Base-by-base conservation (phyloP, 2,329 filamentous ascomycete genomes). In the Pseudomassariella vexata region DNA sequence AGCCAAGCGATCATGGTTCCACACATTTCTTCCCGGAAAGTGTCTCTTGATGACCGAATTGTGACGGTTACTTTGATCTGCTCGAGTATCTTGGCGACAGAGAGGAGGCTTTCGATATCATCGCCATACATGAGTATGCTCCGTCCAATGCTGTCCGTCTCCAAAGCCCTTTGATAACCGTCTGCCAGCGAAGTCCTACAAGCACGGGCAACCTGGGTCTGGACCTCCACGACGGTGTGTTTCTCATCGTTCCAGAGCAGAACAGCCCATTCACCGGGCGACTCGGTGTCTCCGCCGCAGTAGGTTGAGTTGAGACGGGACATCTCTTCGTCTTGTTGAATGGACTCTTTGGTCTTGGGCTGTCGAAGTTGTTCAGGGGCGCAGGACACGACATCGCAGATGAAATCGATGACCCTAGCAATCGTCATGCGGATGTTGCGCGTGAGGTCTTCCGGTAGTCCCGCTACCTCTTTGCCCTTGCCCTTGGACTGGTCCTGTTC, bases 221-320 rank as follows among this genome's bases (percentile, higher is more conserved):
- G 73, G 5, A 98, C 90, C 55, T 98, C 92, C 28, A 80, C 76
- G 25, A 96, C 82, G 0, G 92, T 98, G 55, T 98, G 92, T 59
- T 98, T 98, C 62, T 98, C 92, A 44, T 98, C 92, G 48, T 98
- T 98, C 92, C 92, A 98, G 5, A 98, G 66, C 11, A 95, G 67
- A 26, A 98, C 65, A 5, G 85, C 83, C 56, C 83, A 98, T 47
- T 95, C 86, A 9, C 76, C 76, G 16, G 81, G 71, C 3, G 76
- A 68, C 35, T 81, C 75, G 6, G 76, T 65, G 46, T 85, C 77
- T 2, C 74, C 76, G 20, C 73, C 67, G 45, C 89, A 92, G 59
- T 88, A 89, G 28, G 79, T 79, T 0, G 82, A 76, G 6, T 75
- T 78, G 20, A 96, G 65, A 14, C 89, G 75, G 11, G 90, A 95